A percentile compares a stretch with the other conserved stretches of the same genome.
Conservation (phyloP, 345 rosid species). For the Acer negundo region DNA sequence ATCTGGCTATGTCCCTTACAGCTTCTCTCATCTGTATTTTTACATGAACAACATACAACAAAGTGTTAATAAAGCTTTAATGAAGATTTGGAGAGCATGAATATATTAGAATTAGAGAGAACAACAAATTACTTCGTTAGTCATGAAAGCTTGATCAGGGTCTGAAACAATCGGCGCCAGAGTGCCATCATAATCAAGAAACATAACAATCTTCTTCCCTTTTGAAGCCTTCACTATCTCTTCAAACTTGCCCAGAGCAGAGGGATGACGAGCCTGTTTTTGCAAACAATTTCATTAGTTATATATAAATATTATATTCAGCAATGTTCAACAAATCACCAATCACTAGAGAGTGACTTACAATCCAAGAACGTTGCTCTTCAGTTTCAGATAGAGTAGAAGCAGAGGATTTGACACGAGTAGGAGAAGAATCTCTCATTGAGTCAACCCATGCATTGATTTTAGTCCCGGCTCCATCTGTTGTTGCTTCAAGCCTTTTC, state of each 20-base stretch:
- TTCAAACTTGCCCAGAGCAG: constrained; percentile 77
- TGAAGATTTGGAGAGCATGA: not conserved
- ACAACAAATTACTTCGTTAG: constrained; percentile 56
- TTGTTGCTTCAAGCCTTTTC: constrained; percentile 42
- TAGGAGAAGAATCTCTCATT: constrained; percentile 90
- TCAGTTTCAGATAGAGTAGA: constrained; percentile 38
- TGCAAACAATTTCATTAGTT: not conserved
- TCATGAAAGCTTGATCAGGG: constrained; percentile 92
- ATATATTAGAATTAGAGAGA: not conserved
- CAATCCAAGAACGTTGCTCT: constrained; percentile 58
- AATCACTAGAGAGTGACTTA: constrained; percentile 32
- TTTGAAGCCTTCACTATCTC: constrained; percentile 55
- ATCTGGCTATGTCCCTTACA: constrained; percentile 63
- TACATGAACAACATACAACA: not conserved
- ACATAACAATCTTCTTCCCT: constrained; percentile 92
- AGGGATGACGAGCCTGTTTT: constrained; percentile 77
- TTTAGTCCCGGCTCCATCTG: constrained; percentile 37
- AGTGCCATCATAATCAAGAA: constrained; percentile 95
- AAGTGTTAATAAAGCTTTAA: not conserved
- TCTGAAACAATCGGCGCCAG: constrained; percentile 95
- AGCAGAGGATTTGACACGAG: constrained; percentile 54
- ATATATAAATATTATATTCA: not conserved
- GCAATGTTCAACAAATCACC: not conserved
- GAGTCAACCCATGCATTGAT: constrained; percentile 70
- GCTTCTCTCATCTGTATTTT: constrained; percentile 70